A percentile compares a stretch with the other conserved stretches of the same genome.
Evolutionary conservation across 2,329 filamentous ascomycete genomes (phyloP).

Genomic region (Fusarium nurragi): DNA sequence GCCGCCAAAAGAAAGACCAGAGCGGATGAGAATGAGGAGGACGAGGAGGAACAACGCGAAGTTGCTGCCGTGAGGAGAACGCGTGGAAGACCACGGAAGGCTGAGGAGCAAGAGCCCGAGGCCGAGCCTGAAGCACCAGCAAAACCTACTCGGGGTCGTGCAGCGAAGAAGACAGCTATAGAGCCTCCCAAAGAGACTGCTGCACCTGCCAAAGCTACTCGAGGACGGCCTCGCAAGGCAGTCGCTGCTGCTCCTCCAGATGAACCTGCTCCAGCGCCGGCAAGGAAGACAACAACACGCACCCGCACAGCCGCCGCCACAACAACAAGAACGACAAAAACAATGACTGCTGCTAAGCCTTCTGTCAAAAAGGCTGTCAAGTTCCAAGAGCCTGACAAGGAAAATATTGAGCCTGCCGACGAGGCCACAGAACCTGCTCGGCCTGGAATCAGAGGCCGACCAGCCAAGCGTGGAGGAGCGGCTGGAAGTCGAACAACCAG

Average conservation of each 20-base stretch:
- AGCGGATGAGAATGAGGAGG: constrained; percentile 62
- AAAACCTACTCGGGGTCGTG: constrained; percentile 46
- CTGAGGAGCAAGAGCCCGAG: constrained; percentile 39
- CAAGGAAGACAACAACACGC: constrained; percentile 48
- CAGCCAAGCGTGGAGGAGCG: constrained; percentile 56
- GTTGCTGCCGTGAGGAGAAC: constrained; percentile 50
- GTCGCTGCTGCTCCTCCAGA: constrained; percentile 39
- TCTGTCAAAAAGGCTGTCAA: constrained; percentile 69
- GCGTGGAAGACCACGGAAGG: constrained; percentile 58
- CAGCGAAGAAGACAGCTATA: constrained; percentile 42
- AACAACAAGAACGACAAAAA: constrained; percentile 49
- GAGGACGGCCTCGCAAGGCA: constrained; percentile 57
- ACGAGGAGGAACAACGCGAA: constrained; percentile 53
- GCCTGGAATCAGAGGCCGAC: constrained; percentile 51
- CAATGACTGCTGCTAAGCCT: constrained; percentile 53
- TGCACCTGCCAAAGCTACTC: constrained; percentile 49
- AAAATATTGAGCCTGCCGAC: constrained; percentile 62
- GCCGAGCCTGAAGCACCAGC: constrained; percentile 32
- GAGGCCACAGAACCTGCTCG: constrained; percentile 50
- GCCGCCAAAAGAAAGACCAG: constrained; percentile 61
- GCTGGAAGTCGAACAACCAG: constrained; percentile 49
- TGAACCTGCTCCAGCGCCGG: constrained; percentile 44
- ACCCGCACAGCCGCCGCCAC: constrained; percentile 42
- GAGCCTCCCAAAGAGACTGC: constrained; percentile 38
- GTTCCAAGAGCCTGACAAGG: constrained; percentile 72